Evolutionary conservation across 2,329 filamentous ascomycete genomes (phyloP).

Genomic region (Dothideomycetidae sp.): DNA sequence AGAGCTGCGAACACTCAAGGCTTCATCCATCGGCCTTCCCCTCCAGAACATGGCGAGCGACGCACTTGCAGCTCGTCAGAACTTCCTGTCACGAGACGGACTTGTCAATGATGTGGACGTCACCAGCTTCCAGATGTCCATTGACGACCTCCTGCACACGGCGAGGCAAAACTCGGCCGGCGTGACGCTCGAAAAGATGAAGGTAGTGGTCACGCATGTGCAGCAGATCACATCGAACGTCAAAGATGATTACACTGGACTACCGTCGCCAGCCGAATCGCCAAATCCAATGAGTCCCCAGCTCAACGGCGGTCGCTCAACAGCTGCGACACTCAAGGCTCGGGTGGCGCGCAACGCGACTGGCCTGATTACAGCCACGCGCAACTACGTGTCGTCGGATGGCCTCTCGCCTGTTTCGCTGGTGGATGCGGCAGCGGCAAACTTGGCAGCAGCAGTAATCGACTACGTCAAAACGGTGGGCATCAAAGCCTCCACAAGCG

Average conservation of each 20-base stretch:
- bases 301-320: conserved; percentile 18
- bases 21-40: conserved; percentile 64
- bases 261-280: conserved; percentile 19
- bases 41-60: conserved; percentile 25
- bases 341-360: conserved; percentile 88
- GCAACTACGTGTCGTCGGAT: conserved; percentile 70
- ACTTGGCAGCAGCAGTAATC: conserved; percentile 72
- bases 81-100: conserved; percentile 45
- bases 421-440: conserved; percentile 82
- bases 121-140: conserved; percentile 85
- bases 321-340: conserved; percentile 45
- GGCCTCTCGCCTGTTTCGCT: conserved; percentile 88
- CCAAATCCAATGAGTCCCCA: conserved; percentile 12
- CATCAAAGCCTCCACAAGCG: conserved; percentile 59
- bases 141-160: conserved; percentile 74
- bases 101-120: conserved; percentile 83
- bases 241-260: conserved; percentile 35
- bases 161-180: conserved; percentile 62
- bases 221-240: conserved; percentile 75
- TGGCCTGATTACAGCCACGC: conserved; percentile 85
- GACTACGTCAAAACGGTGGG: conserved; percentile 75
- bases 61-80: conserved; percentile 35
- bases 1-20: conserved; percentile 66
- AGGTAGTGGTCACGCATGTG: conserved; percentile 67
- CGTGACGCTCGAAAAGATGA: conserved; percentile 72